phyloP scores from a whole-genome alignment of 1,139 yeast genomes.

The Kodamaea arcana region DNA sequence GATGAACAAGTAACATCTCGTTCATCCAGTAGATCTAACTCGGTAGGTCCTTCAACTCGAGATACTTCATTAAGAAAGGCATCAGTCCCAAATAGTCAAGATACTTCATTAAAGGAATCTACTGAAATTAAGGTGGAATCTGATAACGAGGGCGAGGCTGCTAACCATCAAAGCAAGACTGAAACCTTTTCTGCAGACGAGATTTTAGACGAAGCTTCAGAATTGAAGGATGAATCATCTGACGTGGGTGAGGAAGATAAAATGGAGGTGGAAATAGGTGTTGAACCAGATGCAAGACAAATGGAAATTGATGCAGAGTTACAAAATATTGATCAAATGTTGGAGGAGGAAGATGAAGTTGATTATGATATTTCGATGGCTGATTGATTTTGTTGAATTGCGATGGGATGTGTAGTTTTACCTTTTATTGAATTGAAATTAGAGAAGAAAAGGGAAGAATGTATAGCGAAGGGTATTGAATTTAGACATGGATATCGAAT shows the following conservation, averaged over 20 bases:
- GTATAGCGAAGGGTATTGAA: too few relatives aligned
- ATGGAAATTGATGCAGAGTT: conserved; percentile 18
- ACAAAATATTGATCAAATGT: conserved; percentile 31
- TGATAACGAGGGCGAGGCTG: conserved; percentile 3
- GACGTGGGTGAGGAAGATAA: conserved; percentile 6
- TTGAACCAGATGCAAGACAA: conserved; percentile 4
- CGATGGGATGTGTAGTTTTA: too few relatives aligned
- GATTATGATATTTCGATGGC: conserved; percentile 32
- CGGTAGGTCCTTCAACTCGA: conserved; percentile 2
- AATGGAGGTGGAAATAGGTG: too few relatives aligned
- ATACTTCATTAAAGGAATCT: conserved; percentile 1
- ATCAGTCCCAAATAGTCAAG: conserved; percentile 4
- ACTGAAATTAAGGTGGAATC: conserved; percentile 1
- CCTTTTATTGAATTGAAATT: too few relatives aligned
- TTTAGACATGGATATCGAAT: too few relatives aligned
- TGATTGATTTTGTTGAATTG: too few relatives aligned
- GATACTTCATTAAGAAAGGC: conserved; percentile 11
- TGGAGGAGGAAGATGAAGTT: conserved; percentile 41
- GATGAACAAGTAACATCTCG: conserved; percentile 3
- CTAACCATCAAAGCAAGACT: conserved; percentile 4
- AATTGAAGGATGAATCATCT: conserved; percentile 3
- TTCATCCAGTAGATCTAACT: conserved; percentile 11
- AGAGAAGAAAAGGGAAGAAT: too few relatives aligned
- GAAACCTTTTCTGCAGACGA: conserved; percentile 4
- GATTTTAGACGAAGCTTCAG: background rate